phyloP scores from a whole-genome alignment of 106 monocot genomes.

The Chionographis japonica region DNA sequence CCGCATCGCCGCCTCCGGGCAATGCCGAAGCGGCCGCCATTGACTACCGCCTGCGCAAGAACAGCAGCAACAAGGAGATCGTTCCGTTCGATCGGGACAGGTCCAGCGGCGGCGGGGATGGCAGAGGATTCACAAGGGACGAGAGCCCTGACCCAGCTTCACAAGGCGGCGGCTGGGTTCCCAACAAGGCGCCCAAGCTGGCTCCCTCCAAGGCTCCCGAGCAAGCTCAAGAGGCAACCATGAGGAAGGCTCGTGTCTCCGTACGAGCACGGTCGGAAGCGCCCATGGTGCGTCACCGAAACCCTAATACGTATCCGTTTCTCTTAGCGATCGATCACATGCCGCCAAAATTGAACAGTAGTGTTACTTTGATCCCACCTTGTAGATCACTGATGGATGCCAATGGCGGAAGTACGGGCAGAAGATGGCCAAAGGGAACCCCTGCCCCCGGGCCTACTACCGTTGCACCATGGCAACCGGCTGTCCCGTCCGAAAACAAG shows the following conservation, averaged over 20 bases:
- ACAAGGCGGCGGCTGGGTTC: conserved; percentile 22
- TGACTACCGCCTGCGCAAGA: neutral
- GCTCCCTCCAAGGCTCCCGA: conserved; percentile 19
- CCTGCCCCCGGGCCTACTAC: conserved; percentile 72
- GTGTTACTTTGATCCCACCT: neutral
- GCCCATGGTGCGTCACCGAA: conserved; percentile 60
- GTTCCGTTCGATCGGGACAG: conserved; percentile 24
- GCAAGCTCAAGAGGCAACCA: conserved; percentile 72
- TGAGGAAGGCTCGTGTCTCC: conserved; percentile 93
- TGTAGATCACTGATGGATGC: conserved; percentile 87
- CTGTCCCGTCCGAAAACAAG: conserved; percentile 84
- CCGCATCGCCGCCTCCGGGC: conserved; percentile 25
- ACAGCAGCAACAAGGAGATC: conserved; percentile 7
- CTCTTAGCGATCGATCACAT: neutral
- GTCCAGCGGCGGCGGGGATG: neutral
- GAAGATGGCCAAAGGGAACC: conserved; percentile 86
- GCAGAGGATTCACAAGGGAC: neutral
- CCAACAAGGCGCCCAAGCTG: conserved; percentile 24
- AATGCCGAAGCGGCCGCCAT: neutral
- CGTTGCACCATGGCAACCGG: conserved; percentile 77
- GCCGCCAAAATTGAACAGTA: neutral
- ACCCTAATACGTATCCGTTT: neutral
- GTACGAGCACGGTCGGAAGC: conserved; percentile 95
- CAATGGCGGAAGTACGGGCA: conserved; percentile 92
- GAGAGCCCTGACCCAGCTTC: conserved; percentile 25